Evolutionary conservation across 176 grass and related monocot genomes (phyloP).

Genomic region (Oryza brachyantha): DNA sequence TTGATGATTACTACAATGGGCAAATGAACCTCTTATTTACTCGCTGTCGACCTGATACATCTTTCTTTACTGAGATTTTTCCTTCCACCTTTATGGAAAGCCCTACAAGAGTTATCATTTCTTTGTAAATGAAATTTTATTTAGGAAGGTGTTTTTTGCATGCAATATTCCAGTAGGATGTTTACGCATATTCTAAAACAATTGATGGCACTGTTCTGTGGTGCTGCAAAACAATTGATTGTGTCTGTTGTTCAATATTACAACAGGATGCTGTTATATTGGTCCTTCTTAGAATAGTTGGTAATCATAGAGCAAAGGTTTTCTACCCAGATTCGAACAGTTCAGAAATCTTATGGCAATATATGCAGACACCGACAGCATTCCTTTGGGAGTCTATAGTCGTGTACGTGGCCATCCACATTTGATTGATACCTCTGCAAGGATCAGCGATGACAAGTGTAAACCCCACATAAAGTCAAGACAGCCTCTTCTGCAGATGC

Average conservation of each 20-base stretch:
- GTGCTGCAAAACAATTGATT: not conserved
- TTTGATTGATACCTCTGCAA: conserved; percentile 74
- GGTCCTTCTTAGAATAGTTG: conserved; percentile 95
- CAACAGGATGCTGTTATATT: conserved; percentile 90
- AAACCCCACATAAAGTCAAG: conserved; percentile 61
- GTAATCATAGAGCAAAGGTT: conserved; percentile 95
- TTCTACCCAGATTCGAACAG: conserved; percentile 95
- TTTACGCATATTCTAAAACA: conserved; percentile 13
- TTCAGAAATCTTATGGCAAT: conserved; percentile 97
- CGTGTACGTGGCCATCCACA: conserved; percentile 53
- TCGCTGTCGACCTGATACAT: conserved; percentile 5
- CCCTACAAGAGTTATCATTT: not conserved
- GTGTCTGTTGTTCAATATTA: conserved; percentile 30
- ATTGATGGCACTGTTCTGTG: not conserved
- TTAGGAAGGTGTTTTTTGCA: conserved; percentile 8
- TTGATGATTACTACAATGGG: not conserved
- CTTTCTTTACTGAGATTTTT: not conserved
- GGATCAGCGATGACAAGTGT: conserved; percentile 65
- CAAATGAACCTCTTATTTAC: not conserved
- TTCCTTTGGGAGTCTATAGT: conserved; percentile 84
- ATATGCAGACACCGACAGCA: conserved; percentile 76
- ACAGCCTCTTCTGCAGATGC: conserved; percentile 29
- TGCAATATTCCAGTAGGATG: conserved; percentile 1
- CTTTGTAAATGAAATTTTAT: not conserved
- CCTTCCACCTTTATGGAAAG: not conserved